Conservation (phyloP, 2,329 filamentous ascomycete genomes). For the Verticillium alfalfae region DNA sequence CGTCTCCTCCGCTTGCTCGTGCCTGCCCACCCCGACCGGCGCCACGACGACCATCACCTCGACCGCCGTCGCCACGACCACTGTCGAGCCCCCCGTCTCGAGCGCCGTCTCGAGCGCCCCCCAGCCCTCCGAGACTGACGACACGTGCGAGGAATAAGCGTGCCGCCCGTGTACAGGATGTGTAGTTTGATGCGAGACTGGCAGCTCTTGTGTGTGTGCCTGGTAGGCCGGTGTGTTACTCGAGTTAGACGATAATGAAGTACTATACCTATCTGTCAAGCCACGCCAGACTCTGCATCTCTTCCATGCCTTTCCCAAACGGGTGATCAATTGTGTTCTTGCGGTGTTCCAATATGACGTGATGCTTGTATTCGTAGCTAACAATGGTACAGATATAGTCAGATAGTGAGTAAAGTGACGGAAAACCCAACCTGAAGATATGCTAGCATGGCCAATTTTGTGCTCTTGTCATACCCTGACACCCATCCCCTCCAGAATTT, state of each 20-base stretch:
- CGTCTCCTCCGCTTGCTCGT: constrained; percentile 10
- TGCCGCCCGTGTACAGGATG: background rate
- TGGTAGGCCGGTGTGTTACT: background rate
- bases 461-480: no score
- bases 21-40: constrained; percentile 7
- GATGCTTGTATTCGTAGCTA: no score
- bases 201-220: background rate
- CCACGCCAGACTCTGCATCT: background rate
- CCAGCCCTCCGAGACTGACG: background rate
- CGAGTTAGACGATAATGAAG: background rate
- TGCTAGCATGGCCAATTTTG: no score
- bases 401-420: no score
- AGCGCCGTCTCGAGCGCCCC: background rate
- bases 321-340: no score
- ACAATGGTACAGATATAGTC: no score
- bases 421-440: no score
- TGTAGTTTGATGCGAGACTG: background rate
- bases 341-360: no score
- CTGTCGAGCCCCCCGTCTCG: background rate
- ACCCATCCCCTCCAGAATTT: no score
- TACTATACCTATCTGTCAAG: background rate
- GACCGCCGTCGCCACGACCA: background rate
- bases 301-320: background rate
- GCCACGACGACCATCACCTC: background rate
- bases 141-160: constrained; percentile 1